phyloP scores from a whole-genome alignment of 2,329 filamentous ascomycete species.

The Calonectria pseudoturangicola region DNA sequence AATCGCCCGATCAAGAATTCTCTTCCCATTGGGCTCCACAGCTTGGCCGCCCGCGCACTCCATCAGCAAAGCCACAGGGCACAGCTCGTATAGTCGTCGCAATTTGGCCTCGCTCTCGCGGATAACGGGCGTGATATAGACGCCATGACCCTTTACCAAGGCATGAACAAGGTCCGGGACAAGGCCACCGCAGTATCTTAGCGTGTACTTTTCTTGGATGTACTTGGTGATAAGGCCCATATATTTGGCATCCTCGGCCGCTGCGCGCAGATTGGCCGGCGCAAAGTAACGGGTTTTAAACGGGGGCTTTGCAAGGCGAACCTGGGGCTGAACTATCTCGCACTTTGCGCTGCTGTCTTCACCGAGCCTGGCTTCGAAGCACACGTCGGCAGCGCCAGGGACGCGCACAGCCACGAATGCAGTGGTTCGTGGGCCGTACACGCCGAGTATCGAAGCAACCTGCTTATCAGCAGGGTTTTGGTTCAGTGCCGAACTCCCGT shows the following conservation, averaged over 20 bases:
- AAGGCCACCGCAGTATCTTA: slow-evolving; percentile 76
- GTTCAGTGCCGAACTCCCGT: slow-evolving; percentile 66
- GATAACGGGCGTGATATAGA: slow-evolving; percentile 76
- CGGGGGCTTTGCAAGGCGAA: slow-evolving; percentile 62
- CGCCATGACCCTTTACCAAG: slow-evolving; percentile 76
- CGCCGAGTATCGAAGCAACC: slow-evolving; percentile 70
- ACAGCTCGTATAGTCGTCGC: slow-evolving; percentile 75
- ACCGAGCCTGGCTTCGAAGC: slow-evolving; percentile 71
- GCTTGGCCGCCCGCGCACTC: slow-evolving; percentile 76
- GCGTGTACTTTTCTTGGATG: slow-evolving; percentile 72
- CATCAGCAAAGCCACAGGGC: slow-evolving; percentile 75
- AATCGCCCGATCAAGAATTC: slow-evolving; percentile 64
- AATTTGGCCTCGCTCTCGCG: slow-evolving; percentile 72
- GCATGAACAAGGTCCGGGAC: slow-evolving; percentile 77
- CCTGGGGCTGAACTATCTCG: slow-evolving; percentile 63
- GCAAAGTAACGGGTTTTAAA: slow-evolving; percentile 76
- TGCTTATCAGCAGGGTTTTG: slow-evolving; percentile 63
- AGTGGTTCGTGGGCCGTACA: slow-evolving; percentile 73
- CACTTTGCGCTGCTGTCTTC: slow-evolving; percentile 51
- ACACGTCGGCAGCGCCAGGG: slow-evolving; percentile 61
- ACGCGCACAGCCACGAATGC: slow-evolving; percentile 73
- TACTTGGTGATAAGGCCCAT: slow-evolving; percentile 69
- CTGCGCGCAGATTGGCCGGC: slow-evolving; percentile 76
- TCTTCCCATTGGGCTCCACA: slow-evolving; percentile 66
- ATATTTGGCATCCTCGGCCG: slow-evolving; percentile 70